Base-by-base conservation (phyloP, 2,329 filamentous ascomycete genomes). In the Arachnomyces sp. region DNA sequence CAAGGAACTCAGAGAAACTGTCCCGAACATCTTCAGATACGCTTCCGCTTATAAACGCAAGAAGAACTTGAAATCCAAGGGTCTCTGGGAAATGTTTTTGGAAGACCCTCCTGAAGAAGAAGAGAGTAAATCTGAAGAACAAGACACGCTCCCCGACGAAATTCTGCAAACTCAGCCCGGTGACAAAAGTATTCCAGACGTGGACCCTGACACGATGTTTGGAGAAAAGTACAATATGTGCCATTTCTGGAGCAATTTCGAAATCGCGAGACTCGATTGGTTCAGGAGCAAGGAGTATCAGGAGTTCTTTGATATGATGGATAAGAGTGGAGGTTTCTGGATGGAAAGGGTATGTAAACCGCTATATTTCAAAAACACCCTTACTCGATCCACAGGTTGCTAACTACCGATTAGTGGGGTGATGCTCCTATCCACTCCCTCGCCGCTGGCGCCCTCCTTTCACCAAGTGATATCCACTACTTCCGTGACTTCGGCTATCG, bases 221-320 rank as follows among this genome's bases (percentile, higher is more conserved):
- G 87, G 88, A 48, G 92, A 98, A 63, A 86, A 82, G 54, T 98
- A 98, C 74, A 98, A 98, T 69, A 98, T 98, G 92, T 98, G 92
- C 63, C 92, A 98, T 71, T 98, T 95, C 72, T 98, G 92, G 92
- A 95, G 88, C 63, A 98, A 98, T 64, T 98, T 98, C 52, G 92
- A 98, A 66, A 98, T 98, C 67, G 92, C 92, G 11, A 80, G 82
- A 44, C 76, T 98, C 45, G 84, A 86, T 67, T 98, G 88, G 80
- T 96, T 96, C 77, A 80, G 92, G 53, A 95, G 89, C 71, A 90
- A 95, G 67, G 85, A 88, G 59, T 98, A 98, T 61, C 84, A 94
- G 54, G 92, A 95, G 51, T 98, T 98, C 65, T 98, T 98, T 64
- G 74, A 95, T 56, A 93, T 94, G 84, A 95, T 98, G 90, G 92